Base-by-base conservation (phyloP, 1,284 basidiomycete species). In the Phlebopus sp. region DNA sequence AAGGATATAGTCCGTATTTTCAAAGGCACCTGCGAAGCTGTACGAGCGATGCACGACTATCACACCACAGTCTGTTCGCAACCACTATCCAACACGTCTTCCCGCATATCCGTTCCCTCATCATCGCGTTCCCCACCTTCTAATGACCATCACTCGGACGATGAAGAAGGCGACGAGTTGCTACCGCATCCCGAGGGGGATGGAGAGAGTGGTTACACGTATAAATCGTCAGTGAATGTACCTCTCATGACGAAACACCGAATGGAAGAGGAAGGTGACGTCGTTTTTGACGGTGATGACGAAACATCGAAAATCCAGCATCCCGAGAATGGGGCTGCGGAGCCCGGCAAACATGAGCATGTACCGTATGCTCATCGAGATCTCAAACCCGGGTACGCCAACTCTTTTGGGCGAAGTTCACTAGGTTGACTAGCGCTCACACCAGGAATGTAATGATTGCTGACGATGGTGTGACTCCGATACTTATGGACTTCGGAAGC, bases 401-500 rank as follows among this genome's bases (percentile, higher is more conserved):
- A 34, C 5, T 21, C 39, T 47, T 18, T 14, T 18, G 23, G 17
- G n/a, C 27, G 2, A 29, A 29, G 29, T 47, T 19, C 13, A 19
- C 0, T 46, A 41, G 9, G 37, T 49, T 59, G 18, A 50, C 10
- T 43, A 25, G 41, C 42, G 46, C 19, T 25, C 30, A 25, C 31
- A 19, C 4, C 53, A 95, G 92, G 35, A 99, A 99, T 66, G 80
- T 99, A 49, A 99, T 99, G 95, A 80, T 99, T 49, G 78, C 92
- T 5, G 94, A 97, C 60, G 91, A 97, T 50, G 92, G 90, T 5
- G 58, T 71, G 14, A 82, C 83, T 10, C 90, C 94, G 1, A 90
- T 99, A 54, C 79, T 99, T 14, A 99, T 99, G 96, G 96, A 99
- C 71, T 96, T 99, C 70, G 96, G 96, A 13, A 96, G 92, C 54